Conservation (phyloP, 83 land plant genomes). For the Larix sibirica region DNA sequence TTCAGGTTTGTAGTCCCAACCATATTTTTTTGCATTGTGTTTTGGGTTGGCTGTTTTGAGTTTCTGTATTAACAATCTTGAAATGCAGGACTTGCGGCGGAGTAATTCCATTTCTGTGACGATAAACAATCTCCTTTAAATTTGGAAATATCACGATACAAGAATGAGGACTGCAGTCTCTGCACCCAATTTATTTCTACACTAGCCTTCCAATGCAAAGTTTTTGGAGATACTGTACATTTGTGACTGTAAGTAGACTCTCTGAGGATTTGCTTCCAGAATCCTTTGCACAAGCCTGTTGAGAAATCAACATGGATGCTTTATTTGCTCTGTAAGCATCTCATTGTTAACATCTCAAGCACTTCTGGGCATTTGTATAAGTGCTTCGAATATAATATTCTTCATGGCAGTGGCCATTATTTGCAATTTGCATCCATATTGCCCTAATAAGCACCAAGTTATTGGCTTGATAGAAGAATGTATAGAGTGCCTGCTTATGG, state of each 20-base stretch:
- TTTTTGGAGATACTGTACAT: background rate
- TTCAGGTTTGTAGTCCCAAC: conserved; percentile 52
- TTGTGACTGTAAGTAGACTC: background rate
- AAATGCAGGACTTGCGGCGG: conserved; percentile 65
- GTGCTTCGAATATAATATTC: background rate
- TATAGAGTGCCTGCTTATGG: conserved; percentile 3
- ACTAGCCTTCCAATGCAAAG: background rate
- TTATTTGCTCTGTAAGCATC: background rate
- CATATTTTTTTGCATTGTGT: background rate
- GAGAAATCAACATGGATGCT: background rate
- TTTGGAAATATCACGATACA: conserved; percentile 9
- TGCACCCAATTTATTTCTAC: background rate
- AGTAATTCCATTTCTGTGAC: conserved; percentile 60
- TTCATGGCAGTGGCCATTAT: background rate
- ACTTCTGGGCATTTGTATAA: background rate
- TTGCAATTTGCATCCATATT: conserved; percentile 1
- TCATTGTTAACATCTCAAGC: background rate
- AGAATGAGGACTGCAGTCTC: background rate
- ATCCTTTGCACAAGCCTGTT: background rate
- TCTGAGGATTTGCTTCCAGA: background rate
- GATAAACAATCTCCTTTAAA: conserved; percentile 71
- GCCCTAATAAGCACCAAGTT: conserved; percentile 6
- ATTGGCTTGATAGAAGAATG: conserved; percentile 14
- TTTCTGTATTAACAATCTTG: conserved; percentile 7
- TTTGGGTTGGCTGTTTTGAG: background rate